These are phyloP conservation scores for Syzygium grande DNA, from an alignment of 345 rosid genomes.

Conservation along the genomic window DNA sequence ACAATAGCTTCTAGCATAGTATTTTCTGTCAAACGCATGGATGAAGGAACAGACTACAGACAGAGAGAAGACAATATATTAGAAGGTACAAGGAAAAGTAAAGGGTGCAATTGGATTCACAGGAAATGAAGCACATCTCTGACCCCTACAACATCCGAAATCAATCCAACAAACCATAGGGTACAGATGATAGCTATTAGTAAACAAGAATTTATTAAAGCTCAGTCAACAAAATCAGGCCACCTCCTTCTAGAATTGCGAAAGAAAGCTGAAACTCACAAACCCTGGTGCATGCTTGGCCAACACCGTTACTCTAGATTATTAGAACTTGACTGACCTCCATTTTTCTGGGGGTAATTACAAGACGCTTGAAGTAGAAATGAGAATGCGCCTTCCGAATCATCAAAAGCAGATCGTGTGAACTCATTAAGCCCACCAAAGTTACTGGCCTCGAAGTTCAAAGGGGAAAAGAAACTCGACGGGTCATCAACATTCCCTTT, in stretches of 20 bases:
- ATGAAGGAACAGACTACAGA: background rate
- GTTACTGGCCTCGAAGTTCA: constrained; percentile 65
- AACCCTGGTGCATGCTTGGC: background rate
- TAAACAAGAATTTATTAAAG: constrained; percentile 4
- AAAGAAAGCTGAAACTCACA: background rate
- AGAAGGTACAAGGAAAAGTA: background rate
- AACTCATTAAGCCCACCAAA: constrained; percentile 86
- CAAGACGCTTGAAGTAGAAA: constrained; percentile 61
- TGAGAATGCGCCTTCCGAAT: constrained; percentile 67
- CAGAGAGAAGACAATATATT: background rate
- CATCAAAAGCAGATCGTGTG: constrained; percentile 66
- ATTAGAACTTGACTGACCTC: constrained; percentile 34
- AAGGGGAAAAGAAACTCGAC: constrained; percentile 46
- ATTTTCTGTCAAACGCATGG: background rate
- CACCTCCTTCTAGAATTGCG: background rate
- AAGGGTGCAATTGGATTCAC: background rate
- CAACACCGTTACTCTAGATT: constrained; percentile 8
- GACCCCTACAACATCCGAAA: background rate
- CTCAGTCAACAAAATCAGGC: background rate
- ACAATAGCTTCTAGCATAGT: background rate
- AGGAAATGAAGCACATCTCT: background rate
- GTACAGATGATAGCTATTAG: background rate
- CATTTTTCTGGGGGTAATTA: constrained; percentile 48
- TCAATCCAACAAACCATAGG: background rate
- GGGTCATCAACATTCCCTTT: constrained; percentile 50